These are phyloP conservation scores for Saturnispora galanensis DNA, from an alignment of 805 yeast genomes.

Conservation along the genomic window DNA sequence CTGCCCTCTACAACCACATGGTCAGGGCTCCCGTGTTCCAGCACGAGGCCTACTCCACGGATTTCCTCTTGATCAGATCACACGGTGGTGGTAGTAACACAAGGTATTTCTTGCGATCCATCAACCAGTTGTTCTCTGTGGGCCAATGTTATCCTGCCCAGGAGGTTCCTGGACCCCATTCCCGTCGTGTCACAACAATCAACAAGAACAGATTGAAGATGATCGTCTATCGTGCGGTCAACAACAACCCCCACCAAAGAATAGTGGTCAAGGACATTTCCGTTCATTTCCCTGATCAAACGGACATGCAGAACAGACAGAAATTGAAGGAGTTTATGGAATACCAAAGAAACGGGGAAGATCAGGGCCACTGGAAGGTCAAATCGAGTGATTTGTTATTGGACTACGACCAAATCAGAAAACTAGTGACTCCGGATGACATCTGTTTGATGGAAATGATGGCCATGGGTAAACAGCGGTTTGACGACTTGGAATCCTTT, in stretches of 20 bases:
- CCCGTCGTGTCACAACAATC: constrained; percentile 89
- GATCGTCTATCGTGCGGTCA: constrained; percentile 84
- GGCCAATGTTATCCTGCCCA: constrained; percentile 92
- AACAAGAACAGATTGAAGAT: constrained; percentile 83
- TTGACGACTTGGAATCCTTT: constrained; percentile 69
- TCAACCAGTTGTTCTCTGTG: constrained; percentile 71
- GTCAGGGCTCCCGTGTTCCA: constrained; percentile 85
- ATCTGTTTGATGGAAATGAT: constrained; percentile 76
- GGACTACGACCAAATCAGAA: constrained; percentile 60
- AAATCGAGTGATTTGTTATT: constrained; percentile 62
- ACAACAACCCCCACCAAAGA: constrained; percentile 62
- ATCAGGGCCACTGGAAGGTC: constrained; percentile 91
- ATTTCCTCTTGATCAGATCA: constrained; percentile 70
- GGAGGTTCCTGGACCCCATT: constrained; percentile 96
- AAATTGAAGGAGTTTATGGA: constrained; percentile 96
- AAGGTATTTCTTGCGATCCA: constrained; percentile 55
- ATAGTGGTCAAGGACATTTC: constrained; percentile 81
- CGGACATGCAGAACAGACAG: constrained; percentile 95
- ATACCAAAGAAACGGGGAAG: constrained; percentile 86
- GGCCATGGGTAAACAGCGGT: constrained; percentile 85
- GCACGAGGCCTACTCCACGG: constrained; percentile 72
- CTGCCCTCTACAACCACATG: constrained; percentile 87
- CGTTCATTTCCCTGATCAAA: constrained; percentile 91
- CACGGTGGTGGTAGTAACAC: constrained; percentile 67
- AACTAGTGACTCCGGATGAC: constrained; percentile 91